Conservation (phyloP, 2,329 filamentous ascomycete genomes). For the Fusarium nurragi region DNA sequence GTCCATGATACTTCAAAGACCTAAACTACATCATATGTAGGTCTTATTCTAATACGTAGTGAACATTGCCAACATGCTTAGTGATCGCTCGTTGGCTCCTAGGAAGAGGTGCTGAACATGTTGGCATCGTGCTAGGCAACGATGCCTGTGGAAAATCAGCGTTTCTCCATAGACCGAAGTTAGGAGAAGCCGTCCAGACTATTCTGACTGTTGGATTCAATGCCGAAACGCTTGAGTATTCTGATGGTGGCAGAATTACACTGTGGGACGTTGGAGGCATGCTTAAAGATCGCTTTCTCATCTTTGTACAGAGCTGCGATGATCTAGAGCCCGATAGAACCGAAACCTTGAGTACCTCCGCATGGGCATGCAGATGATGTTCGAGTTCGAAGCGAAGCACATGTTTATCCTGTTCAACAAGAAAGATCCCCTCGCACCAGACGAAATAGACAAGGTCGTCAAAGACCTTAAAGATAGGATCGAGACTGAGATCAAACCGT, state of each 20-base stretch:
- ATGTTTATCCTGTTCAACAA: slow-evolving; percentile 48
- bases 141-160: slow-evolving; percentile 74
- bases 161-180: slow-evolving; percentile 82
- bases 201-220: slow-evolving; percentile 97
- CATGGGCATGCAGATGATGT: slow-evolving; percentile 32
- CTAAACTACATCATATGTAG: slow-evolving; percentile 30
- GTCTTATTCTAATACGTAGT: not conserved
- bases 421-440: slow-evolving; percentile 43
- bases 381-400: slow-evolving; percentile 30
- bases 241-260: slow-evolving; percentile 32
- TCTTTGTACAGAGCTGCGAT: slow-evolving; percentile 46
- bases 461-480: slow-evolving; percentile 7
- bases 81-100: slow-evolving; percentile 40
- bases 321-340: slow-evolving; percentile 39
- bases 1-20: not conserved
- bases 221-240: slow-evolving; percentile 74
- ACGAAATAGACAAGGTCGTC: slow-evolving; percentile 27
- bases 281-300: slow-evolving; percentile 36
- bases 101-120: slow-evolving; percentile 30
- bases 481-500: slow-evolving; percentile 28
- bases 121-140: slow-evolving; percentile 36
- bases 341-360: slow-evolving; percentile 43
- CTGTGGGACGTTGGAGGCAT: slow-evolving; percentile 48
- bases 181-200: slow-evolving; percentile 90
- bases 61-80: slow-evolving; percentile 5